A percentile compares a stretch with the other conserved stretches of the same genome.
Evolutionary conservation across 257 asterid genomes (phyloP).

Genomic region (Ballota nigra): DNA sequence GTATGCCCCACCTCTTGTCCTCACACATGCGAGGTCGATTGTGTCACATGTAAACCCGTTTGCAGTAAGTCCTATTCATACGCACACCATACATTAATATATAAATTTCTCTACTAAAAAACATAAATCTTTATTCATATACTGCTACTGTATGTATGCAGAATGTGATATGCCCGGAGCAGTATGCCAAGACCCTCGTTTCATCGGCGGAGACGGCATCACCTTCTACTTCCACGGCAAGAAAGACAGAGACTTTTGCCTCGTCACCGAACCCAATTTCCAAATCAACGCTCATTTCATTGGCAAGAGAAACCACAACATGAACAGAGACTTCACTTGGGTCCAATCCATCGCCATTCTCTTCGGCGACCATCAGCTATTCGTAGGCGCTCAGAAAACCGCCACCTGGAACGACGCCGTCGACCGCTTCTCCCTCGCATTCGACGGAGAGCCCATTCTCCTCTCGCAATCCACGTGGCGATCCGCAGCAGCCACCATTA

Average conservation of each 20-base stretch:
- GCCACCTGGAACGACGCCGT: conserved; percentile 41
- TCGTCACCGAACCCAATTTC: conserved; percentile 51
- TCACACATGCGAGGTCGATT: conserved; percentile 44
- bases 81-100: too few species aligned
- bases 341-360: conserved; percentile 58
- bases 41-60: conserved; percentile 58
- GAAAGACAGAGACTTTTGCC: conserved; percentile 49
- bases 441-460: conserved; percentile 39
- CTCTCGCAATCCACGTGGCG: conserved; percentile 49
- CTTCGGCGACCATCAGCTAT: conserved; percentile 38
- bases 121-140: neutral
- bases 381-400: conserved; percentile 46
- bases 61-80: conserved; percentile 39
- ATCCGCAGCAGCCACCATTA: conserved; percentile 15
- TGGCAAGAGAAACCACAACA: conserved; percentile 38
- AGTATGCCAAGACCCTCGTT: conserved; percentile 76
- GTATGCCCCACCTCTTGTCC: conserved; percentile 49
- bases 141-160: conserved; percentile 25
- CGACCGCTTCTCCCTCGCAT: conserved; percentile 45
- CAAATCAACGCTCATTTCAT: conserved; percentile 67
- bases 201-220: conserved; percentile 73
- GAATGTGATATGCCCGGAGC: conserved; percentile 68
- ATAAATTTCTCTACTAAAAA: too few species aligned
- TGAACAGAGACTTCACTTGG: conserved; percentile 68
- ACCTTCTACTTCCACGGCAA: conserved; percentile 73